A percentile compares a stretch with the other conserved stretches of the same genome.
phyloP scores from a whole-genome alignment of 352 stramenopile genomes.

The Phytopythium vexans region DNA sequence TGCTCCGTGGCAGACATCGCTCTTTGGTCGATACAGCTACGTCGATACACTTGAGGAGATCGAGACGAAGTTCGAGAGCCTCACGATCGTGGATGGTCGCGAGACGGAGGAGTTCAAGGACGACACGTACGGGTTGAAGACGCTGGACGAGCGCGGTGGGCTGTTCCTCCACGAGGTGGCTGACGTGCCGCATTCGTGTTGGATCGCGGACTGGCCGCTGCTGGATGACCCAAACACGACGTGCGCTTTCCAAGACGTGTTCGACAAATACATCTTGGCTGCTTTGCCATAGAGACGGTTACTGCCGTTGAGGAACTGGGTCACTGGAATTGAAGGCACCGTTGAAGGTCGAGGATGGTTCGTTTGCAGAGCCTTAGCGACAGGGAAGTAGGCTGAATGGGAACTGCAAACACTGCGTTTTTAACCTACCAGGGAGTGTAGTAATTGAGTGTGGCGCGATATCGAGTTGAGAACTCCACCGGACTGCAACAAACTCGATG shows the following conservation, averaged over 20 bases:
- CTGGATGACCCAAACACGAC: not conserved
- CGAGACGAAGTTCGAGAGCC: slow-evolving; percentile 12
- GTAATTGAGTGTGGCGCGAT: too few species aligned
- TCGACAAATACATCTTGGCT: slow-evolving; percentile 22
- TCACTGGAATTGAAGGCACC: too few species aligned
- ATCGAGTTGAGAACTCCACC: too few species aligned
- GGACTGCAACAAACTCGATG: too few species aligned
- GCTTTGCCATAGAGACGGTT: too few species aligned
- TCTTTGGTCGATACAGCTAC: not conserved
- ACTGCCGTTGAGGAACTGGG: too few species aligned
- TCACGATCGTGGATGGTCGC: not conserved
- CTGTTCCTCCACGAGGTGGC: slow-evolving; percentile 4
- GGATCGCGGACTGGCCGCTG: not conserved
- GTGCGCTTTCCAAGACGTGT: slow-evolving; percentile 17
- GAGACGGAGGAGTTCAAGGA: slow-evolving; percentile 5
- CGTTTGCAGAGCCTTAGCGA: too few species aligned
- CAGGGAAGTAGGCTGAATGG: too few species aligned
- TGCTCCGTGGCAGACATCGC: slow-evolving; percentile 29
- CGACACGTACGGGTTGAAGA: slow-evolving; percentile 8
- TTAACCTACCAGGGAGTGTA: too few species aligned
- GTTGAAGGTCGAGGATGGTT: too few species aligned
- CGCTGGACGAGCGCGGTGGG: slow-evolving; percentile 2
- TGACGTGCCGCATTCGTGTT: slow-evolving; percentile 5
- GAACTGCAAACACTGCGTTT: too few species aligned
- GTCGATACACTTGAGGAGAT: slow-evolving; percentile 6